phyloP scores from a whole-genome alignment of 371 early-diverging fungal species.

The Rhizopus microsporus region DNA sequence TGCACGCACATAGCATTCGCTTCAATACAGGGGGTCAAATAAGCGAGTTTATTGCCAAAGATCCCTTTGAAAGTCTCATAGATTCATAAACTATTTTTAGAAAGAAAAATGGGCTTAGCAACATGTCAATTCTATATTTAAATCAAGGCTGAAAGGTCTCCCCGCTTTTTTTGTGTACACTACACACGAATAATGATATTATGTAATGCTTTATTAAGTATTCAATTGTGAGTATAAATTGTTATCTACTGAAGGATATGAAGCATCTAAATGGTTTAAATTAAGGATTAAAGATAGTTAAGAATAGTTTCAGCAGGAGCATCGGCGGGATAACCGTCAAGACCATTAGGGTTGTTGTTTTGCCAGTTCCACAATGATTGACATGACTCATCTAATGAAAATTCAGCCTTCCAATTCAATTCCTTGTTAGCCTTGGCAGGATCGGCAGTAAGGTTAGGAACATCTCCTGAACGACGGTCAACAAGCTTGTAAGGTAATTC shows the following conservation, averaged over 20 bases:
- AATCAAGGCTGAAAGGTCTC: too few relatives aligned
- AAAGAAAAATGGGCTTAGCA: too few relatives aligned
- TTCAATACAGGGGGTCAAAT: constrained; percentile 24
- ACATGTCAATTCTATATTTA: too few relatives aligned
- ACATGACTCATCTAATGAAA: constrained; percentile 74
- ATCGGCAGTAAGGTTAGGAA: constrained; percentile 80
- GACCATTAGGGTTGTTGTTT: constrained; percentile 68
- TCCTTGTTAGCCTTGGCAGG: constrained; percentile 69
- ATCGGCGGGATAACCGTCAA: constrained; percentile 46
- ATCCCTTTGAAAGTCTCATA: constrained; percentile 23
- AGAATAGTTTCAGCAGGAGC: constrained; percentile 43
- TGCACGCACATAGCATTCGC: constrained; percentile 38
- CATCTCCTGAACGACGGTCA: constrained; percentile 84
- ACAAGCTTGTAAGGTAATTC: constrained; percentile 66
- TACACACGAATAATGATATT: too few relatives aligned
- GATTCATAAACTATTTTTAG: too few relatives aligned
- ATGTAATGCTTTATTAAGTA: too few relatives aligned
- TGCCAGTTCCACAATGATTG: constrained; percentile 87
- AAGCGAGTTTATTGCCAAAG: constrained; percentile 16
- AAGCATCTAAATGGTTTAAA: too few relatives aligned
- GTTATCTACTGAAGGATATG: background rate
- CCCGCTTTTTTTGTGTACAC: too few relatives aligned
- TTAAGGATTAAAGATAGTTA: constrained; percentile 27
- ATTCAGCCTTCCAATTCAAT: constrained; percentile 75
- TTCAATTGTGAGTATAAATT: too few relatives aligned